Evolutionary conservation across 257 asterid genomes (phyloP).

Genomic region (Penstemon barbatus): DNA sequence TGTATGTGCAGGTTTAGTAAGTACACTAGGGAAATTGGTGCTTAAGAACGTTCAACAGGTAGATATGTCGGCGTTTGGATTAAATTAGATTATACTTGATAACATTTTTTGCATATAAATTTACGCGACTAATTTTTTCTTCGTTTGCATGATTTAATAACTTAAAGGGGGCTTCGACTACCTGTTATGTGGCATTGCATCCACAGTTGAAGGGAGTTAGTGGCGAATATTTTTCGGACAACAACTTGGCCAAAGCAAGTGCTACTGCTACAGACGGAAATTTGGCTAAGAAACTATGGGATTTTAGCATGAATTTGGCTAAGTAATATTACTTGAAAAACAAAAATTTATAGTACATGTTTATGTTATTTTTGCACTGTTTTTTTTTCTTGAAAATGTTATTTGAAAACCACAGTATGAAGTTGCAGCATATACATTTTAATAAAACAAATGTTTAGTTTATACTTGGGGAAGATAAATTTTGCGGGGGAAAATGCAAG

Average conservation of each 20-base stretch:
- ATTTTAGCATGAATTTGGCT: slow-evolving; percentile 54
- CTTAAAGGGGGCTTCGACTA: slow-evolving; percentile 75
- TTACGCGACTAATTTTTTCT: background rate
- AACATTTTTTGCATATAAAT: background rate
- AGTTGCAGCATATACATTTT: too few relatives aligned
- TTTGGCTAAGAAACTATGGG: slow-evolving; percentile 73
- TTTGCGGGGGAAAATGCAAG: too few relatives aligned
- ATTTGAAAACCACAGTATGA: too few relatives aligned
- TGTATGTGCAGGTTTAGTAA: slow-evolving; percentile 44
- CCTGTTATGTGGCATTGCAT: slow-evolving; percentile 72
- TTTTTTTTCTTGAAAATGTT: background rate
- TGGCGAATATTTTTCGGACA: slow-evolving; percentile 65
- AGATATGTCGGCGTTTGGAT: background rate
- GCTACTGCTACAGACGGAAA: slow-evolving; percentile 42
- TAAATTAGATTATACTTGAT: background rate
- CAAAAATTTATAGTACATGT: background rate
- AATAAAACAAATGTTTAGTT: too few relatives aligned
- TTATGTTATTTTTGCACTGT: background rate
- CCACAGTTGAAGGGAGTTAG: slow-evolving; percentile 67
- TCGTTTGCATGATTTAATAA: background rate
- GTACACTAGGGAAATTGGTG: slow-evolving; percentile 42
- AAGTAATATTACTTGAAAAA: slow-evolving; percentile 14
- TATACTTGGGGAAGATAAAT: too few relatives aligned
- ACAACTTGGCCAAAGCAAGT: slow-evolving; percentile 51
- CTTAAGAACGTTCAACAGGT: slow-evolving; percentile 68